Evolutionary conservation across 116 monocot genomes (phyloP).

Genomic region (Zostera marina): DNA sequence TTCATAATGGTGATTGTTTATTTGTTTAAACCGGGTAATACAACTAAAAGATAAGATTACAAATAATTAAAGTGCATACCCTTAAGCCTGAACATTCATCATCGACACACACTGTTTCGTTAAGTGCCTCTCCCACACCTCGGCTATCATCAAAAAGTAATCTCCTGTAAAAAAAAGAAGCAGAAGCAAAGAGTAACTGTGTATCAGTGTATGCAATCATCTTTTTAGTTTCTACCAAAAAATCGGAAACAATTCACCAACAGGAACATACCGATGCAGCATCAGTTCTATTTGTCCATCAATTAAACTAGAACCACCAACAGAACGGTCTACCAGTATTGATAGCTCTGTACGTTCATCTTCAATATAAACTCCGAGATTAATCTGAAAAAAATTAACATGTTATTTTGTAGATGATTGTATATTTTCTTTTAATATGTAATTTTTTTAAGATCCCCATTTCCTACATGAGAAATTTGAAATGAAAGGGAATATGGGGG

Average conservation of each 20-base stretch:
- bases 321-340: slow-evolving; percentile 74
- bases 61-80: slow-evolving; percentile 26
- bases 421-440: not conserved
- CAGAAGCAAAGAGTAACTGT: not conserved
- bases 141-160: slow-evolving; percentile 79
- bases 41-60: not conserved
- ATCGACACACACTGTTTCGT: slow-evolving; percentile 53
- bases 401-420: not conserved
- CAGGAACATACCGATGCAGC: slow-evolving; percentile 59
- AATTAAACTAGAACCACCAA: slow-evolving; percentile 73
- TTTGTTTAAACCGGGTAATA: too few species aligned
- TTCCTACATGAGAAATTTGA: too few species aligned
- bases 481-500: too few species aligned
- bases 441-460: not conserved
- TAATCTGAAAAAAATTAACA: slow-evolving; percentile 50
- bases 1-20: too few species aligned
- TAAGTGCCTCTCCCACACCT: slow-evolving; percentile 91
- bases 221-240: too few species aligned
- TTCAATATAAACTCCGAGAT: slow-evolving; percentile 75
- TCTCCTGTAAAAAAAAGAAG: slow-evolving; percentile 32
- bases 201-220: not conserved
- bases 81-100: slow-evolving; percentile 49
- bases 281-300: slow-evolving; percentile 95
- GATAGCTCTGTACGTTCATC: slow-evolving; percentile 63
- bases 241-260: not conserved